Percentiles rank a stretch among this genome's conserved stretches.
These are phyloP conservation scores for Ganoderma lucidum DNA, from an alignment of 1,284 basidiomycete genomes.

Conservation along the genomic window DNA sequence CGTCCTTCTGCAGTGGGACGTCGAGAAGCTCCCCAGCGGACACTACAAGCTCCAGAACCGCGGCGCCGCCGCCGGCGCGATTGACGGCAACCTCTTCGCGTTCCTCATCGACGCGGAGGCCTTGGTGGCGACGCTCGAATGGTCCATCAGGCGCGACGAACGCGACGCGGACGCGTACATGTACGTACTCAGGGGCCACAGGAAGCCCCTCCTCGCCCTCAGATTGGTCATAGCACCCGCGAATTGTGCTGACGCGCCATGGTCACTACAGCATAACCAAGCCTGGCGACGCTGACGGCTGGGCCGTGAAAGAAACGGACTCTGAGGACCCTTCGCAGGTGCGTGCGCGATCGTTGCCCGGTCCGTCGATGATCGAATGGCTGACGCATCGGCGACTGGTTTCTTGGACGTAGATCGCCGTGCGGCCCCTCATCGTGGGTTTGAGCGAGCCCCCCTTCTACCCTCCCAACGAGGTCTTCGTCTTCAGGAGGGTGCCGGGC, in stretches of 20 bases:
- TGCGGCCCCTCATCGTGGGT: background rate
- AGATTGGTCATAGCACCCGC: background rate
- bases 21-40: constrained; percentile 4
- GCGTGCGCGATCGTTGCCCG: background rate
- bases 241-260: background rate
- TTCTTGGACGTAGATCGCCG: background rate
- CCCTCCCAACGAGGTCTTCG: background rate
- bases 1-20: background rate
- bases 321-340: background rate
- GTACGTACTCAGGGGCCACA: background rate
- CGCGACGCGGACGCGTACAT: background rate
- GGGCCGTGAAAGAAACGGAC: background rate
- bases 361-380: background rate
- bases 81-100: background rate
- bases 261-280: background rate
- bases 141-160: background rate
- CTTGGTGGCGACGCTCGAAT: background rate
- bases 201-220: background rate
- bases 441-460: background rate
- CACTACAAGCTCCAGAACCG: background rate
- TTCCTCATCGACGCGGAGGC: background rate
- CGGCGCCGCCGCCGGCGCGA: background rate
- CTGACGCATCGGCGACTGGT: background rate
- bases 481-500: background rate
- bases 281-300: background rate